These are phyloP conservation scores for Dunaliella primolecta DNA, from an alignment of 139 green algal species.

Conservation along the genomic window DNA sequence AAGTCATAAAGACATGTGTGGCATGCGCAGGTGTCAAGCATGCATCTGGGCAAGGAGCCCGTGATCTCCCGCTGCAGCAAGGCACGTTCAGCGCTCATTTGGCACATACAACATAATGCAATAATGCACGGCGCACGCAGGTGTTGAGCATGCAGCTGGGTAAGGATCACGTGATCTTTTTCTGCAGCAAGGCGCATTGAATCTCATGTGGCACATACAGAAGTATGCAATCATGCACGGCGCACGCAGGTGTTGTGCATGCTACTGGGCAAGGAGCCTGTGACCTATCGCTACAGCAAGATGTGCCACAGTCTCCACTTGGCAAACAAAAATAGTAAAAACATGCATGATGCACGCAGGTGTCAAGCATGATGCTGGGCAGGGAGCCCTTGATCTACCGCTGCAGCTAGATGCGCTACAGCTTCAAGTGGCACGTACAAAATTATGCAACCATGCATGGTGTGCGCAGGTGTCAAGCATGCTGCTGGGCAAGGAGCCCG, in stretches of 20 bases:
- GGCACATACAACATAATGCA: background rate
- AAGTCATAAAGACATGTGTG: too few species aligned
- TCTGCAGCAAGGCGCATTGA: background rate
- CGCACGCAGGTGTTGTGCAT: background rate
- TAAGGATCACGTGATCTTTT: background rate
- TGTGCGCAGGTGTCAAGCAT: constrained; percentile 3
- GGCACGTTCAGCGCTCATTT: constrained; percentile 7
- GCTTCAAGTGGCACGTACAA: constrained; percentile 18
- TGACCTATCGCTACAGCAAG: background rate
- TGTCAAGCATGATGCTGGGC: constrained; percentile 7
- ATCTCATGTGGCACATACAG: constrained; percentile 12
- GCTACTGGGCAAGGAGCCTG: background rate
- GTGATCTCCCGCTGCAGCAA: background rate
- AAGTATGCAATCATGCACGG: too few species aligned
- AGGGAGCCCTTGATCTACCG: background rate
- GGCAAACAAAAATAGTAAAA: background rate
- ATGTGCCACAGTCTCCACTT: constrained; percentile 6
- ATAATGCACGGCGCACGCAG: too few species aligned
- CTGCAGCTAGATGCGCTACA: constrained; percentile 12
- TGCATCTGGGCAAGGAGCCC: background rate
- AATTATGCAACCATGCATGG: too few species aligned
- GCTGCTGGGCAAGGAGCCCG: background rate
- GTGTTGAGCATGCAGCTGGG: constrained; percentile 1
- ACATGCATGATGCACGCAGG: too few species aligned
- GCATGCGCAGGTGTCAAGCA: background rate